Evolutionary conservation across 1,139 yeast genomes (phyloP).

Genomic region (Debaryomyces coudertii): DNA sequence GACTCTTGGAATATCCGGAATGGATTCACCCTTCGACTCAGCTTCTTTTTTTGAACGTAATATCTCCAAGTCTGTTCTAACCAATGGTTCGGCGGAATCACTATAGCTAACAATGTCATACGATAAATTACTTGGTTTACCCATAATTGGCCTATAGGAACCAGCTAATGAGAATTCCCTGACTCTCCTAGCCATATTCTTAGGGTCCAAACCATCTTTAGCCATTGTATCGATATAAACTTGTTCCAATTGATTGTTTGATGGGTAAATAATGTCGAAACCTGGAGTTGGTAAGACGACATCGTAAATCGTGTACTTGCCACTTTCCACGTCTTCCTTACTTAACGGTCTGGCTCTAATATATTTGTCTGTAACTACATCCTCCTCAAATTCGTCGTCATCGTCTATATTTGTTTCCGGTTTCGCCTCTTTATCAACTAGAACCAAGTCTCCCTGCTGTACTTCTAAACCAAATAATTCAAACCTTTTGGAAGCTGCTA

Average conservation of each 20-base stretch:
- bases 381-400: conserved; percentile 64
- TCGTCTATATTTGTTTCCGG: conserved; percentile 30
- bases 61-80: conserved; percentile 81
- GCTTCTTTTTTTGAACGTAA: conserved; percentile 46
- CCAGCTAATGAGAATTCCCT: conserved; percentile 93
- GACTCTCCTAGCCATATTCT: conserved; percentile 79
- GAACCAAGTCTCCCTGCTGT: conserved; percentile 82
- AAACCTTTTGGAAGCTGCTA: conserved; percentile 78
- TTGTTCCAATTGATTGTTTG: conserved; percentile 58
- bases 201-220: conserved; percentile 80
- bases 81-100: conserved; percentile 67
- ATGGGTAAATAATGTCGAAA: conserved; percentile 81
- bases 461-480: conserved; percentile 69
- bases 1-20: conserved; percentile 32
- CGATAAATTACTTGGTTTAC: conserved; percentile 66
- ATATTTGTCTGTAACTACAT: conserved; percentile 55
- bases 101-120: conserved; percentile 66
- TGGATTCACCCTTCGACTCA: conserved; percentile 22
- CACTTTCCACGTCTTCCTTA: conserved; percentile 65
- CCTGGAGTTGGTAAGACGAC: conserved; percentile 96
- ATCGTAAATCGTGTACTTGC: conserved; percentile 72
- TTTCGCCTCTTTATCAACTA: conserved; percentile 40
- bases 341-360: conserved; percentile 72
- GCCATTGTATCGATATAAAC: conserved; percentile 77
- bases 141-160: conserved; percentile 76